These are phyloP conservation scores for Xylaria multiplex DNA, from an alignment of 2,329 filamentous ascomycete genomes.

Conservation along the genomic window DNA sequence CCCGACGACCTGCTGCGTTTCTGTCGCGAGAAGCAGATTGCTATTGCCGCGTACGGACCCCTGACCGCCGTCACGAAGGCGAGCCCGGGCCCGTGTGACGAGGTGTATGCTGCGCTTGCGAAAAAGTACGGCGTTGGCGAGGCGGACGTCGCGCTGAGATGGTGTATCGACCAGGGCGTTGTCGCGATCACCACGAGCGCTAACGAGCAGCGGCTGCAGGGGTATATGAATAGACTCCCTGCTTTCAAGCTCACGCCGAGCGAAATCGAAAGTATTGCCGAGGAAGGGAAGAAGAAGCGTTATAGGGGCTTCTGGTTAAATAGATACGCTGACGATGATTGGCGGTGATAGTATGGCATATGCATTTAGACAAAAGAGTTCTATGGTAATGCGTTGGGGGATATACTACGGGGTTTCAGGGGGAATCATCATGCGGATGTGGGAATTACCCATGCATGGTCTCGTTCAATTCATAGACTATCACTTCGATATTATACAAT, in stretches of 20 bases:
- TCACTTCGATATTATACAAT: conserved; percentile 21
- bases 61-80: conserved; percentile 59
- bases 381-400: neutral
- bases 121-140: conserved; percentile 67
- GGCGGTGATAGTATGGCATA: conserved; percentile 48
- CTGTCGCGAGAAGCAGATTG: conserved; percentile 66
- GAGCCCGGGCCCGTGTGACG: conserved; percentile 63
- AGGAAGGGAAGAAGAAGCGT: conserved; percentile 68
- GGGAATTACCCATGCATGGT: conserved; percentile 13
- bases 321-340: conserved; percentile 64
- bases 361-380: neutral
- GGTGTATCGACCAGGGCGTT: conserved; percentile 68
- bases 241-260: conserved; percentile 67
- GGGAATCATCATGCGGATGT: neutral
- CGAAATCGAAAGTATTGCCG: conserved; percentile 66
- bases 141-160: conserved; percentile 67
- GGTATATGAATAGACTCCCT: conserved; percentile 62
- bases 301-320: conserved; percentile 68
- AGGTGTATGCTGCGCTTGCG: conserved; percentile 60
- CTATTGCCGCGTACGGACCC: conserved; percentile 64
- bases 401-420: neutral
- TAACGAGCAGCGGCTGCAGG: conserved; percentile 66
- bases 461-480: conserved; percentile 27
- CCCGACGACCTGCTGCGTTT: conserved; percentile 62
- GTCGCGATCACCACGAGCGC: conserved; percentile 69